Evolutionary conservation across 192 early-diverging fungal genomes (phyloP).

Genomic region (Coemansia sp.): DNA sequence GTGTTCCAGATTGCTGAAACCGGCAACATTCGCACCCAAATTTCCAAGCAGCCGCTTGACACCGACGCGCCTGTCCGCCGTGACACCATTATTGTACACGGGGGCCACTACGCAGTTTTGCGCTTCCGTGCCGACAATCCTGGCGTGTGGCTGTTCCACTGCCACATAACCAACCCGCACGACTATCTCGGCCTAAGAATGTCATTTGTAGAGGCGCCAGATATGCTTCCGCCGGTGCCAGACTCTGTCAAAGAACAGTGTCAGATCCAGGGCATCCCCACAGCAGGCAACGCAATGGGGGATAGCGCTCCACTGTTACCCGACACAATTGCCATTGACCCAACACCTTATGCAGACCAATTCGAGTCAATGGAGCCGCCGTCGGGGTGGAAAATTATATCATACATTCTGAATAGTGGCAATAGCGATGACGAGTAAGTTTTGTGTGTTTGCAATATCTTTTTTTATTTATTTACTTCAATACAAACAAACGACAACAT

Average conservation of each 20-base stretch:
- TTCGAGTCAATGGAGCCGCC: conserved; percentile 40
- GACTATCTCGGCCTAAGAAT: conserved; percentile 68
- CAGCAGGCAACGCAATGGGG: conserved; percentile 69
- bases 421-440: neutral
- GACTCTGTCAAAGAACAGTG: conserved; percentile 71
- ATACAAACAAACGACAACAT: no score
- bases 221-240: no score
- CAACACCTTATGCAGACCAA: conserved; percentile 31
- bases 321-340: conserved; percentile 45
- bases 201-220: conserved; percentile 59
- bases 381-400: conserved; percentile 37
- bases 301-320: conserved; percentile 57
- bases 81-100: conserved; percentile 69
- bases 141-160: conserved; percentile 84
- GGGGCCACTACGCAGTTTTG: conserved; percentile 62
- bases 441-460: no score
- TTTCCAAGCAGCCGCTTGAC: conserved; percentile 19
- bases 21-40: conserved; percentile 49
- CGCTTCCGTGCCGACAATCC: conserved; percentile 79
- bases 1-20: conserved; percentile 72
- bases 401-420: conserved; percentile 29
- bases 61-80: conserved; percentile 33
- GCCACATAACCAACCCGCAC: conserved; percentile 64
- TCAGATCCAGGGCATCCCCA: conserved; percentile 58
- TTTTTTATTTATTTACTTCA: no score